Evolutionary conservation across 148 eudicot species (phyloP).

Genomic region (Rhododendron simsii): DNA sequence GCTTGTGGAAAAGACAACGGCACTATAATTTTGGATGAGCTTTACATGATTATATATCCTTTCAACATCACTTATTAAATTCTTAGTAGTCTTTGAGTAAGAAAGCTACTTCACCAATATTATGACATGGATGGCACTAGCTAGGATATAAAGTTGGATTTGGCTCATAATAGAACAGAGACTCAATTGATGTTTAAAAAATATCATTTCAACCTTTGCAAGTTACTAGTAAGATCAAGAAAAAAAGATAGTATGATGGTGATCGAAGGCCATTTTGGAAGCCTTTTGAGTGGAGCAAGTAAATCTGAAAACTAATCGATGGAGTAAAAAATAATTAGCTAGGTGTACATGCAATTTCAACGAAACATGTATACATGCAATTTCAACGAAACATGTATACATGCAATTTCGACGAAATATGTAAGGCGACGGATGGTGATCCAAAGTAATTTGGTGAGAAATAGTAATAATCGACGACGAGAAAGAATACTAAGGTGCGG

Average conservation of each 20-base stretch:
- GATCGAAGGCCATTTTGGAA: neutral
- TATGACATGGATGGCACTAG: neutral
- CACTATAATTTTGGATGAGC: neutral
- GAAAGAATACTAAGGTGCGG: neutral
- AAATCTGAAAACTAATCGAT: neutral
- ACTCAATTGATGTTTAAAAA: neutral
- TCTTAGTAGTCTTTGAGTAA: neutral
- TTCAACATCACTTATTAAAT: neutral
- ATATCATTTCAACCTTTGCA: neutral
- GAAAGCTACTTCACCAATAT: neutral
- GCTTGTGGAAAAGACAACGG: neutral
- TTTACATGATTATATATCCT: neutral
- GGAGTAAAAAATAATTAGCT: neutral
- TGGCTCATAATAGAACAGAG: neutral
- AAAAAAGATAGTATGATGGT: neutral
- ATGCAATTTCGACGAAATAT: no score
- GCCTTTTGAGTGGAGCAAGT: neutral
- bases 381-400: no score
- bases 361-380: no score
- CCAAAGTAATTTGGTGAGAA: neutral
- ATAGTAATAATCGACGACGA: no score
- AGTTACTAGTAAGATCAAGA: neutral
- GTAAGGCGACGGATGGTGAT: neutral
- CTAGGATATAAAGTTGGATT: neutral
- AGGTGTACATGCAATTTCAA: neutral